phyloP scores from a whole-genome alignment of 1,139 yeast species.

The Blastobotrys proliferans region DNA sequence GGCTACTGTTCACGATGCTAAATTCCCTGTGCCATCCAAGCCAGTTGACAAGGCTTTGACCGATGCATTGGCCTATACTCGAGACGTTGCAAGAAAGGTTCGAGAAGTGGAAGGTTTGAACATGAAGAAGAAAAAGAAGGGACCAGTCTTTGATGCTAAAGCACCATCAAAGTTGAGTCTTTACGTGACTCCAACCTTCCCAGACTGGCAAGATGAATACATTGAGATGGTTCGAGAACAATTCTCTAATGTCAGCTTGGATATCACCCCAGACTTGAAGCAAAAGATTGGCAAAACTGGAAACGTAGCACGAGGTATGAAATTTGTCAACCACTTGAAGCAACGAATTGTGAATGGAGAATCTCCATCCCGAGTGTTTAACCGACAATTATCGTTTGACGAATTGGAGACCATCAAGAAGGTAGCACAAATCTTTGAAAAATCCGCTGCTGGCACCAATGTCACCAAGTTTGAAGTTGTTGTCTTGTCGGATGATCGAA shows the following conservation, averaged over 20 bases:
- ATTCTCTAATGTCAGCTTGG: conserved; percentile 45
- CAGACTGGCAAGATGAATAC: conserved; percentile 92
- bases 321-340: conserved; percentile 82
- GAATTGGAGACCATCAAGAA: conserved; percentile 65
- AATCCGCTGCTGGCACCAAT: conserved; percentile 61
- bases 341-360: conserved; percentile 56
- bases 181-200: conserved; percentile 77
- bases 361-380: conserved; percentile 71
- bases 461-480: conserved; percentile 58
- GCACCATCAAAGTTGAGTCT: conserved; percentile 71
- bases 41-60: conserved; percentile 58
- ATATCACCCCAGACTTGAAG: conserved; percentile 37
- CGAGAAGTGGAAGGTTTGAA: conserved; percentile 91
- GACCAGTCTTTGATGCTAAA: conserved; percentile 65
- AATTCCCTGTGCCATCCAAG: conserved; percentile 69
- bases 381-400: conserved; percentile 77
- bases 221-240: conserved; percentile 79
- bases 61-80: conserved; percentile 74
- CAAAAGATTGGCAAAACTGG: conserved; percentile 38
- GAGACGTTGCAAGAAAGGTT: conserved; percentile 71
- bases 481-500: conserved; percentile 51
- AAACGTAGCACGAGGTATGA: conserved; percentile 91
- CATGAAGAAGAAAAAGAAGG: conserved; percentile 83
- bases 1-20: conserved; percentile 62
- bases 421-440: conserved; percentile 51